A percentile compares a stretch with the other conserved stretches of the same genome.
phyloP scores from a whole-genome alignment of 495 filamentous ascomycete genomes.

The Neurospora terricola region DNA sequence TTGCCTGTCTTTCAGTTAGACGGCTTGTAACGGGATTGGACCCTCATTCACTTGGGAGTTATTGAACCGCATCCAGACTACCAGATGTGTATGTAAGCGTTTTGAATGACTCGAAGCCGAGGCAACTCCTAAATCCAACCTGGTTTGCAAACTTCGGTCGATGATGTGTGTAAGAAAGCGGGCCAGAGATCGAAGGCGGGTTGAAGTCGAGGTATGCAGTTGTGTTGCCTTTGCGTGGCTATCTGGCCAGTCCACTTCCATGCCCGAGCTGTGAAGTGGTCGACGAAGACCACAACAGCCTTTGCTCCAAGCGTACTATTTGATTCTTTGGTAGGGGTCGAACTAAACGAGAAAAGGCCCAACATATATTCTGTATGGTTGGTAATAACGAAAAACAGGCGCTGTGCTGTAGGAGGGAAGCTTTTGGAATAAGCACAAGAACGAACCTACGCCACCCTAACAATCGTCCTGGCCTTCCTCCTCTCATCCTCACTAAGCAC shows the following conservation, averaged over 20 bases:
- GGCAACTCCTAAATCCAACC: background rate
- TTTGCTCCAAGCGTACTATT: background rate
- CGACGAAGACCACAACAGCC: background rate
- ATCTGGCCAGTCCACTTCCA: background rate
- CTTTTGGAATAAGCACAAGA: background rate
- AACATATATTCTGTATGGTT: background rate
- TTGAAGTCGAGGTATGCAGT: too few species aligned
- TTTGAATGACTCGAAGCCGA: too few species aligned
- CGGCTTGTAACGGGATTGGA: background rate
- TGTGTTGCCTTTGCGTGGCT: too few species aligned
- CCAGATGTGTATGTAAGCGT: background rate
- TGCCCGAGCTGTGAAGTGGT: background rate
- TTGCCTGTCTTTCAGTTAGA: background rate
- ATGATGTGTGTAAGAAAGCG: too few species aligned
- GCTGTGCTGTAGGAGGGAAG: background rate
- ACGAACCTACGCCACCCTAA: conserved; percentile 13
- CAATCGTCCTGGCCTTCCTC: conserved; percentile 40
- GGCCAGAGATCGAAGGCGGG: too few species aligned
- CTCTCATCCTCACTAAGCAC: conserved; percentile 46
- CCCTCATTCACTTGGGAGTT: background rate
- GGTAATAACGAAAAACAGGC: background rate
- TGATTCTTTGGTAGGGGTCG: background rate
- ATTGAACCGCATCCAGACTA: background rate
- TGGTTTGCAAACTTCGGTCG: background rate
- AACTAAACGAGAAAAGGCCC: background rate